Base-by-base conservation (phyloP, 306 rosid genomes). In the Ochetophila trinervis region DNA sequence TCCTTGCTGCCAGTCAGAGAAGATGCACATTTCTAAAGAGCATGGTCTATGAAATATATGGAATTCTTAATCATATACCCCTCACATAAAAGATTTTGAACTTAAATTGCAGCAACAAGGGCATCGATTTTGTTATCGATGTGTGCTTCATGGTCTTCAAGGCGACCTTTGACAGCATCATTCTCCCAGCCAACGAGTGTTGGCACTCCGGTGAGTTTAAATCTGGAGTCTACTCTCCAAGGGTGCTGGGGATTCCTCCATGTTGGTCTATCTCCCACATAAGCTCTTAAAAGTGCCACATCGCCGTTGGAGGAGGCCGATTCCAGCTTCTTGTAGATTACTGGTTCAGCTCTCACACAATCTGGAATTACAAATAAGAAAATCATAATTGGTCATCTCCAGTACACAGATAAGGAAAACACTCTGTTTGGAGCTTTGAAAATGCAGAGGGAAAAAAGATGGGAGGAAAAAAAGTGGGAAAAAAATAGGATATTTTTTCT, bases 321-420 rank as follows among this genome's bases (percentile, higher is more conserved):
- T 78, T 89, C 94, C 13, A 93, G 85, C 80, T 79, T 89, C 76
- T 85, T 85, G 87, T 73, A 81, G 75, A 86, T 89, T 30, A 81
- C 89, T 18, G 98, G 98, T 73, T 89, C 98, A 34, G 91, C 95
- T 79, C 91, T 85, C 67, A 80, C 95, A 74, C 98, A 93, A 78
- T 93, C 97, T 93, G 74, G 7, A 2, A 80, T 42, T 57, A 4
- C 22, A 58, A 16, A 63, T 10, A 3, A 20, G 53, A 62, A 66
- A 51, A 22, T 22, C 3, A 1, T 3, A 22, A 6, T 8, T 14
- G 12, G 11, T 12, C n/a, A 8, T 22, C 2, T 62, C 9, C 13
- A 27, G 4, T 27, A 1, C 32, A 27, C 4, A 27, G n/a, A n/a
- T n/a, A n/a, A n/a, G n/a, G n/a, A n/a, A n/a, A n/a, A n/a, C n/a